Evolutionary conservation across 1,284 basidiomycete species (phyloP).

Genomic region (Stereum hirsutum): DNA sequence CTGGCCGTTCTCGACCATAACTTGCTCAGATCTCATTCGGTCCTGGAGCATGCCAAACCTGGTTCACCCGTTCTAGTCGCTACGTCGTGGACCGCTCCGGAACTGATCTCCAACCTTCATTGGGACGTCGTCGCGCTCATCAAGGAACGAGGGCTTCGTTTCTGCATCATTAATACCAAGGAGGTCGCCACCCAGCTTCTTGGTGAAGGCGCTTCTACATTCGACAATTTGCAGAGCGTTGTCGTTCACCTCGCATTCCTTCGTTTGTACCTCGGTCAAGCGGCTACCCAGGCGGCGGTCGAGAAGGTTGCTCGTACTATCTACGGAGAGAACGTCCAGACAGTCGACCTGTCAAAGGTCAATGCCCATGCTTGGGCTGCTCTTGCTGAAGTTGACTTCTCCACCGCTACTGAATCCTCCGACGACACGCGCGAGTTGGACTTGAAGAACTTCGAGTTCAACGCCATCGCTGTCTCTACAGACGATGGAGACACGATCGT

Average conservation of each 20-base stretch:
- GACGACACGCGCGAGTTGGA: constrained; percentile 18
- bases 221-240: constrained; percentile 38
- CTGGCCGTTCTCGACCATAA: constrained; percentile 60
- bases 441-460: constrained; percentile 58
- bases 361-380: constrained; percentile 47
- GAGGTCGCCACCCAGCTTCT: constrained; percentile 17
- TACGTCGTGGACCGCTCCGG: constrained; percentile 53
- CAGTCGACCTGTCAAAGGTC: constrained; percentile 35
- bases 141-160: constrained; percentile 36
- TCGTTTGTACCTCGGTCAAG: constrained; percentile 59
- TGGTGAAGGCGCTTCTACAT: constrained; percentile 18
- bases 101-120: constrained; percentile 48
- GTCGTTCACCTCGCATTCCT: constrained; percentile 59
- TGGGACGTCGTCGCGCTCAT: constrained; percentile 30
- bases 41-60: constrained; percentile 48
- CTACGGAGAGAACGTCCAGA: constrained; percentile 32
- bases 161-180: constrained; percentile 53
- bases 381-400: constrained; percentile 42
- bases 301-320: constrained; percentile 36
- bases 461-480: constrained; percentile 57
- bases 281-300: constrained; percentile 44
- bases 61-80: constrained; percentile 51
- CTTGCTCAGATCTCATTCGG: constrained; percentile 57
- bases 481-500: constrained; percentile 44
- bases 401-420: constrained; percentile 14